Conservation (phyloP, 148 eudicot species). For the Camellia lanceoleosa region DNA sequence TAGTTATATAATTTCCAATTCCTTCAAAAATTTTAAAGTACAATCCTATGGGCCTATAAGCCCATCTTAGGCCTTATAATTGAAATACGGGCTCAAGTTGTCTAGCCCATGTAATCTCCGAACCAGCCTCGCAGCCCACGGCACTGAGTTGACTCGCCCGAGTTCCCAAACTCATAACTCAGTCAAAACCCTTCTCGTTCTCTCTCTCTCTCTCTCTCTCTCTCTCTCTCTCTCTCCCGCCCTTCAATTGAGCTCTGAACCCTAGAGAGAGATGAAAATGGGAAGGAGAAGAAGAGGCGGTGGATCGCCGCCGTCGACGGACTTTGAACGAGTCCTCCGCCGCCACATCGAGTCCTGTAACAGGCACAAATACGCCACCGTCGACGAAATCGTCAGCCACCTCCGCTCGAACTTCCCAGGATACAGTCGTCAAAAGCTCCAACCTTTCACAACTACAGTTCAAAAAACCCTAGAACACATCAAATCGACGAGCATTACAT, state of each 20-base stretch:
- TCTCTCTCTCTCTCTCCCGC: too few relatives aligned
- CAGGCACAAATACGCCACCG: constrained; percentile 11
- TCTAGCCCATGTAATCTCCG: too few relatives aligned
- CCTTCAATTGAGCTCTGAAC: neutral
- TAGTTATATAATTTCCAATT: too few relatives aligned
- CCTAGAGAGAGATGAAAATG: constrained; percentile 5
- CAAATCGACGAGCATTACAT: neutral
- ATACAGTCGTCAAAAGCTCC: constrained; percentile 30
- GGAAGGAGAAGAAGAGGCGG: constrained; percentile 6
- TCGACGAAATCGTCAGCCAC: constrained; percentile 30
- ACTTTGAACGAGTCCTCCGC: constrained; percentile 25
- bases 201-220: too few relatives aligned
- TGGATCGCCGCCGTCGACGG: neutral
- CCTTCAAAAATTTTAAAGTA: too few relatives aligned
- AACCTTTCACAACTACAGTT: constrained; percentile 27
- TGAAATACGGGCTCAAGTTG: too few relatives aligned
- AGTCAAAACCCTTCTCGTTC: neutral
- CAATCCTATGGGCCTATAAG: too few relatives aligned
- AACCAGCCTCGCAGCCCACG: too few relatives aligned
- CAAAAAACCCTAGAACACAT: constrained; percentile 10
- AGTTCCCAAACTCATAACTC: too few relatives aligned
- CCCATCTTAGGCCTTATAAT: too few relatives aligned
- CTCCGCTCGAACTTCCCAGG: constrained; percentile 29
- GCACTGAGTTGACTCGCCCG: too few relatives aligned
- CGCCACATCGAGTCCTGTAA: constrained; percentile 22